A percentile compares a stretch with the other conserved stretches of the same genome.
These are phyloP conservation scores for Linderniella brevidens DNA, from an alignment of 257 asterid species.

Conservation along the genomic window DNA sequence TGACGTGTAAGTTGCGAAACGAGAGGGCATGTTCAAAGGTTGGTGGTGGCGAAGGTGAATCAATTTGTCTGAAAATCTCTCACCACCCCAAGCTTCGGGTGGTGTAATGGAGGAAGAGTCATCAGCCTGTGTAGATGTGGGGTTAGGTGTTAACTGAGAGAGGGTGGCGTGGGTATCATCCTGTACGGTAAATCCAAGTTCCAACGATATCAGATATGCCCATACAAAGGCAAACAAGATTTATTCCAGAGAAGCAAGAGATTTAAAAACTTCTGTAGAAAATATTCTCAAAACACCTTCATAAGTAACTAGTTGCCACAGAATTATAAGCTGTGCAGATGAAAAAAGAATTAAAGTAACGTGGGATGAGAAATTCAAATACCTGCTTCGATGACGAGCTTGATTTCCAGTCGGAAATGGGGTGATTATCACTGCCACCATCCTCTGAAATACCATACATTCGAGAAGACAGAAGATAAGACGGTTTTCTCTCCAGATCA, in stretches of 20 bases:
- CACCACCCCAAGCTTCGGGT: slow-evolving; percentile 97
- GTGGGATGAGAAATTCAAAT: slow-evolving; percentile 11
- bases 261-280: background rate
- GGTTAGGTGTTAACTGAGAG: slow-evolving; percentile 41
- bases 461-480: slow-evolving; percentile 48
- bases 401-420: slow-evolving; percentile 66
- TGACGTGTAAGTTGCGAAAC: slow-evolving; percentile 39
- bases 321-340: background rate
- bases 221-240: background rate
- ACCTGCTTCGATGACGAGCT: slow-evolving; percentile 41
- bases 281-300: background rate
- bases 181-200: slow-evolving; percentile 25
- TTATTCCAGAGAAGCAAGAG: background rate
- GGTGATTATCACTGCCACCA: slow-evolving; percentile 35
- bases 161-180: slow-evolving; percentile 39
- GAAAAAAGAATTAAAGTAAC: background rate
- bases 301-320: background rate
- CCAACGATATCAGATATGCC: background rate
- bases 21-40: slow-evolving; percentile 52
- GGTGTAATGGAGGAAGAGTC: slow-evolving; percentile 72
- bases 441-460: slow-evolving; percentile 62
- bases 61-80: slow-evolving; percentile 54
- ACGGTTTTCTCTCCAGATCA: slow-evolving; percentile 39
- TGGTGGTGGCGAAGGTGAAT: slow-evolving; percentile 43
- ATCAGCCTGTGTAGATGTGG: slow-evolving; percentile 20